These are phyloP conservation scores for Xerocomus amazonicus DNA, from an alignment of 1,284 basidiomycete species.

Conservation along the genomic window DNA sequence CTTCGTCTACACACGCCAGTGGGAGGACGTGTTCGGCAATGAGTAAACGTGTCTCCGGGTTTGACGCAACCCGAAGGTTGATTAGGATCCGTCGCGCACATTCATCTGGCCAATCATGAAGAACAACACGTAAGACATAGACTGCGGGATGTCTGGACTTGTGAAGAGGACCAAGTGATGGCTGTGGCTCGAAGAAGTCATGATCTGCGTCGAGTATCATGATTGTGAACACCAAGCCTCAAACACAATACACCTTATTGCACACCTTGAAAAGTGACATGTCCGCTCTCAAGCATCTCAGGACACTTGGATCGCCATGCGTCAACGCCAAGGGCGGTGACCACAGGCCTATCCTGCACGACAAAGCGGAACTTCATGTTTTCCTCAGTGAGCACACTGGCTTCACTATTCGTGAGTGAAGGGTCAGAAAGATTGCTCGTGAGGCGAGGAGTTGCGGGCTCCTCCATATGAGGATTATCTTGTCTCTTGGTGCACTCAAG, in stretches of 20 bases:
- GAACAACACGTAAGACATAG: constrained; percentile 64
- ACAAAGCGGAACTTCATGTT: constrained; percentile 41
- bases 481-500: constrained; percentile 2
- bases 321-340: constrained; percentile 57
- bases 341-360: constrained; percentile 66
- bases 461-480: constrained; percentile 1
- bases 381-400: not conserved
- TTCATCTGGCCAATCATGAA: constrained; percentile 73
- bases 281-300: constrained; percentile 53
- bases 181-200: constrained; percentile 69
- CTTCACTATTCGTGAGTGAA: not conserved
- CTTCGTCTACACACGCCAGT: constrained; percentile 56
- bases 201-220: constrained; percentile 42
- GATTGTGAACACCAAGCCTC: not conserved
- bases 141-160: constrained; percentile 48
- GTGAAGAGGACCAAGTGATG: constrained; percentile 29
- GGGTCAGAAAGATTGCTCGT: constrained; percentile 1
- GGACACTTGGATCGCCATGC: constrained; percentile 64
- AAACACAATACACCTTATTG: not conserved
- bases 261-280: constrained; percentile 56
- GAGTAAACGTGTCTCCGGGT: constrained; percentile 51
- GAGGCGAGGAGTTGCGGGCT: not conserved
- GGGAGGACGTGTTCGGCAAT: constrained; percentile 69
- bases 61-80: constrained; percentile 50
- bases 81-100: constrained; percentile 52